Conservation (phyloP, 306 rosid genomes). For the Biancaea sappan region DNA sequence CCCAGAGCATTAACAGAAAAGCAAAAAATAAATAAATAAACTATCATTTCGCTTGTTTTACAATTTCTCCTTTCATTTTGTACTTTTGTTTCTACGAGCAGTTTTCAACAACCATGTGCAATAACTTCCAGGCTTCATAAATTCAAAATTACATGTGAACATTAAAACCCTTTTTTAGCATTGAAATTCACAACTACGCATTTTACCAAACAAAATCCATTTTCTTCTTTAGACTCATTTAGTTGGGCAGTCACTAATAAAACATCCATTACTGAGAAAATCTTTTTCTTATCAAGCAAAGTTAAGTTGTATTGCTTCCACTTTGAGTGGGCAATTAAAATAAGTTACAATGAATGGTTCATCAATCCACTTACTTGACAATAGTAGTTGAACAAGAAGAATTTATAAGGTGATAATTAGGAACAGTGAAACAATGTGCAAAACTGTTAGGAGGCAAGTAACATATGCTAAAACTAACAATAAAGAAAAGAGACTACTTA, state of each 20-base stretch:
- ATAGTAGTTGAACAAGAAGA: not conserved
- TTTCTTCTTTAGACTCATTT: constrained; percentile 15
- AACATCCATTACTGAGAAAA: constrained; percentile 11
- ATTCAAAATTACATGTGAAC: not conserved
- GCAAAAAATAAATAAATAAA: not conserved
- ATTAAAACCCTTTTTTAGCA: not conserved
- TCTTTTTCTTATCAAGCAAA: not conserved
- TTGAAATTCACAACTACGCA: constrained; percentile 21
- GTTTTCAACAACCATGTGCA: not conserved
- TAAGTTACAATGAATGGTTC: not conserved
- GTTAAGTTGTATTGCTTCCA: not conserved
- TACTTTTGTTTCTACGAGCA: not conserved
- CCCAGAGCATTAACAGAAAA: not conserved
- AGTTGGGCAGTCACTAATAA: constrained; percentile 20
- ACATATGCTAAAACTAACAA: constrained; percentile 22
- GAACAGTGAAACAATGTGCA: constrained; percentile 14
- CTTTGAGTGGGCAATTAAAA: not conserved
- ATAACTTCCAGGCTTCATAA: not conserved
- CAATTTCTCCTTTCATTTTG: not conserved
- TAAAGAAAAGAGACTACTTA: constrained; percentile 15
- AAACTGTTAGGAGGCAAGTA: constrained; percentile 1
- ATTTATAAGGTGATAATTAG: constrained; percentile 1
- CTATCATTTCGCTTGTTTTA: not conserved
- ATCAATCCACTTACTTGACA: not conserved
- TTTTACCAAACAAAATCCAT: constrained; percentile 13